These are phyloP conservation scores for Hyphodiscus hymeniophilus DNA, from an alignment of 495 filamentous ascomycete species.

Conservation along the genomic window DNA sequence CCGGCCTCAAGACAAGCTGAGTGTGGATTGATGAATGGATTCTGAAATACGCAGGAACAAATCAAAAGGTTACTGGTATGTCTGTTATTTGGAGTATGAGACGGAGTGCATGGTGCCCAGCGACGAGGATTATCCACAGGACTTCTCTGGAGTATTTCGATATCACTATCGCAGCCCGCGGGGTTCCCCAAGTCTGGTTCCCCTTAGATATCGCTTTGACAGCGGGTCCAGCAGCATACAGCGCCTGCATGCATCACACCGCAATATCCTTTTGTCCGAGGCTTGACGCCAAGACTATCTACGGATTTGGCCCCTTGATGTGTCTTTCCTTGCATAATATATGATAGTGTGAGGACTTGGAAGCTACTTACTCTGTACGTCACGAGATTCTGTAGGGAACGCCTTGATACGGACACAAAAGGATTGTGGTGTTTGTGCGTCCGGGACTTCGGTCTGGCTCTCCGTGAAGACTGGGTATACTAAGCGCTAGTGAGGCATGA, in stretches of 20 bases:
- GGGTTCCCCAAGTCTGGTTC: too few species aligned
- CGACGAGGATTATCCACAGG: too few species aligned
- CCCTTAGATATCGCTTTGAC: too few species aligned
- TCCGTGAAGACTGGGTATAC: background rate
- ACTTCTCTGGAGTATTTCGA: too few species aligned
- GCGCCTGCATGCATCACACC: background rate
- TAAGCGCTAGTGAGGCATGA: background rate
- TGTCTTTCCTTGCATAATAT: too few species aligned
- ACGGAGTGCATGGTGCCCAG: background rate
- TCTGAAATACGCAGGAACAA: constrained; percentile 15
- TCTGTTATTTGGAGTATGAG: background rate
- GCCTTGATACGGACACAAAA: background rate
- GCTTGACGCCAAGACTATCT: too few species aligned
- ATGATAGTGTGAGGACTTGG: too few species aligned
- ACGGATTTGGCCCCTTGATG: too few species aligned
- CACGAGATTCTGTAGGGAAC: background rate
- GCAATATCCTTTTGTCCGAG: background rate
- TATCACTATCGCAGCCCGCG: too few species aligned
- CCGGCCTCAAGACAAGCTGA: background rate
- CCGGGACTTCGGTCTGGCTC: background rate
- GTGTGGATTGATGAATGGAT: background rate
- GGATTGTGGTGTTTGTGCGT: background rate
- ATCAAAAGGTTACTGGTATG: background rate
- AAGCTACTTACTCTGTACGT: background rate
- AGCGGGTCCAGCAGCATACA: constrained; percentile 1